phyloP scores from a whole-genome alignment of 2,329 filamentous ascomycete species.

The Aspergillus sp. region DNA sequence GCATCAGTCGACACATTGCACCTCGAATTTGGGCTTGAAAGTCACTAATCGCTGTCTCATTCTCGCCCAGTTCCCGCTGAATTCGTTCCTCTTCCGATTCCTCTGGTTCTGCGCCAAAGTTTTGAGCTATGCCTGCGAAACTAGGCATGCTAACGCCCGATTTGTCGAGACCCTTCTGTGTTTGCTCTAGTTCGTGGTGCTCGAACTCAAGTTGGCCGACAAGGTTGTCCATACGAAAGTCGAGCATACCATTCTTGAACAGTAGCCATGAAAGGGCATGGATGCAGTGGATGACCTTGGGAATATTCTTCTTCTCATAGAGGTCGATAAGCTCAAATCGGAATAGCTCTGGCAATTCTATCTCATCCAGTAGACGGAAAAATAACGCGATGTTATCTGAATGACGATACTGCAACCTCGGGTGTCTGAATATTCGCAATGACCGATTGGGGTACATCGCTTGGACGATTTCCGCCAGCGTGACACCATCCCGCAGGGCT shows the following conservation, averaged over 20 bases:
- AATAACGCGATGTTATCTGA: slow-evolving; percentile 98
- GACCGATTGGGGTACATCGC: slow-evolving; percentile 71
- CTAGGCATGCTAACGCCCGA: slow-evolving; percentile 93
- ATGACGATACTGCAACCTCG: slow-evolving; percentile 84
- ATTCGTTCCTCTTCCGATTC: slow-evolving; percentile 89
- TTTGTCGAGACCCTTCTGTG: slow-evolving; percentile 94
- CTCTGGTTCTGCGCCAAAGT: slow-evolving; percentile 85
- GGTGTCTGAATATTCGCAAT: slow-evolving; percentile 75
- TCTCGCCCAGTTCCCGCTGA: slow-evolving; percentile 71
- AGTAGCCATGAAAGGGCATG: slow-evolving; percentile 97
- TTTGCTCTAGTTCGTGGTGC: slow-evolving; percentile 92
- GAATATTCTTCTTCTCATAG: slow-evolving; percentile 99
- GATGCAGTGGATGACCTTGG: slow-evolving; percentile 98
- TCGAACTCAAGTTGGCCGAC: slow-evolving; percentile 96
- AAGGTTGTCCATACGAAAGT: slow-evolving; percentile 92
- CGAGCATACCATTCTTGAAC: slow-evolving; percentile 87
- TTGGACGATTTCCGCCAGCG: slow-evolving; percentile 87
- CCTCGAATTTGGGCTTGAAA: slow-evolving; percentile 83
- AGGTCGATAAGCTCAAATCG: slow-evolving; percentile 94
- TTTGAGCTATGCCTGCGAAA: slow-evolving; percentile 94
- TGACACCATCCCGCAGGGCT: slow-evolving; percentile 84
- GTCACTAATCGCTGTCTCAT: slow-evolving; percentile 65
- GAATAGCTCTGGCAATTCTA: slow-evolving; percentile 90
- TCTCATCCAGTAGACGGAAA: slow-evolving; percentile 85
- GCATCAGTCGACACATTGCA: slow-evolving; percentile 65